Base-by-base conservation (phyloP, 163 green algal genomes). In the Chlorella variabilis region DNA sequence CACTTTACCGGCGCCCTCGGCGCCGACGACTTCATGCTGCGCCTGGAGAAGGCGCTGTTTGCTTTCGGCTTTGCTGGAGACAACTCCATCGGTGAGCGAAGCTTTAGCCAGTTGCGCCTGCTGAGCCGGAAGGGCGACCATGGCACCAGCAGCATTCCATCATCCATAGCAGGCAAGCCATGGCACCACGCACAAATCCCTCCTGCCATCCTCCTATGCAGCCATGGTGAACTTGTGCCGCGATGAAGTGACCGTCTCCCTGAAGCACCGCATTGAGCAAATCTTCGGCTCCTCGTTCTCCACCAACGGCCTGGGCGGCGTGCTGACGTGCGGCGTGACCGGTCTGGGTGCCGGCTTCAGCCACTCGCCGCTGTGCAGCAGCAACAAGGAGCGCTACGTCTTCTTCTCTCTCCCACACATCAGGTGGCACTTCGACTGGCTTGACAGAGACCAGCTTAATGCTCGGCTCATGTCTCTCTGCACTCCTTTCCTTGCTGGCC, bases 371-470 rank as follows among this genome's bases (percentile, higher is more conserved):
- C 20, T 79, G 71, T 79, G 71, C 54, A 36, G 13, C 25, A 76
- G 45, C 20, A 84, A 81, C 41, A 88, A 88, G 76, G 93, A 97
- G 86, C 87, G 93, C 63, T 97, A 98, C 77, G 92, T 98, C n/a
- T 98, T 98, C 87, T 97, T 98, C 75, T 93, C 90, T 77, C 96
- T 98, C 86, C 95, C 95, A 36, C 95, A 98, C 92, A 96, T 98
- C 78, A 92, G 41, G 66, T 74, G 63, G 4, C 15, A 39, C 36
- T 4, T 23, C 23, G 59, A 38, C 8, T 21, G 27, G n/a, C 38
- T 39, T 38, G n/a, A 8, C 8, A 17, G n/a, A 68, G 23, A 42
- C n/a, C 23, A 21, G 23, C n/a, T 8, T 15, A 27, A 39, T 54
- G 15, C 29, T 31, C 38, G 36, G 59, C n/a, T 9, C 7, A 21